These are phyloP conservation scores for Pichia occidentalis DNA, from an alignment of 805 yeast genomes.

Conservation along the genomic window DNA sequence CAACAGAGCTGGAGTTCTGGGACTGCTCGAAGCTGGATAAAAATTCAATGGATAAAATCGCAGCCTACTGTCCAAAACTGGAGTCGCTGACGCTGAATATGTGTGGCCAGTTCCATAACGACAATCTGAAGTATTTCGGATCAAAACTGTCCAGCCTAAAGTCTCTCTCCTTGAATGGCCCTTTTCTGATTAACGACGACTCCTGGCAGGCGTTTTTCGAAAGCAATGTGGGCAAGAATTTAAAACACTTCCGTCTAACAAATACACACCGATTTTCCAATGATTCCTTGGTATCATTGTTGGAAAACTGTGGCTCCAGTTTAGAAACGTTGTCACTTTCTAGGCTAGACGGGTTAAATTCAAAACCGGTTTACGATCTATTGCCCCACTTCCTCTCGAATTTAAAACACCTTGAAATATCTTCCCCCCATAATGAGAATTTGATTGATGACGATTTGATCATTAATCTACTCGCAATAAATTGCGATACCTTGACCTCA, in stretches of 20 bases:
- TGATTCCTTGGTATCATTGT: constrained; percentile 53
- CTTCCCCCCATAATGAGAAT: constrained; percentile 61
- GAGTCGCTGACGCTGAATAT: constrained; percentile 63
- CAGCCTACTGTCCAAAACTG: constrained; percentile 72
- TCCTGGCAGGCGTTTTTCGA: constrained; percentile 77
- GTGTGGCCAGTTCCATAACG: constrained; percentile 91
- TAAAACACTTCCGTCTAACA: constrained; percentile 55
- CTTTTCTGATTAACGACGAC: constrained; percentile 70
- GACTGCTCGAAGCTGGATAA: constrained; percentile 80
- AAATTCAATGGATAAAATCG: constrained; percentile 61
- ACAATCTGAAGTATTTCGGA: constrained; percentile 57
- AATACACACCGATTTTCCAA: constrained; percentile 81
- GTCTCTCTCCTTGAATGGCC: constrained; percentile 72
- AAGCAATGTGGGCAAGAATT: constrained; percentile 39
- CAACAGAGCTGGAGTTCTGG: constrained; percentile 66
- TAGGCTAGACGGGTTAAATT: constrained; percentile 65
- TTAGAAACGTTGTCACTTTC: constrained; percentile 55
- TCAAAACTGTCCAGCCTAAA: constrained; percentile 50
- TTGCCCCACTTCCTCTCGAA: constrained; percentile 56
- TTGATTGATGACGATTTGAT: constrained; percentile 63
- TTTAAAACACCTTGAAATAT: constrained; percentile 54
- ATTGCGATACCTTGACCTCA: constrained; percentile 54
- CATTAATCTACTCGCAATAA: constrained; percentile 49
- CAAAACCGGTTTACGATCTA: constrained; percentile 50
- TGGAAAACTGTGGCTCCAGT: constrained; percentile 52